Percentiles rank a stretch among this genome's conserved stretches.
Conservation (phyloP, 2,329 filamentous ascomycete species). For the Eutypa lata region DNA sequence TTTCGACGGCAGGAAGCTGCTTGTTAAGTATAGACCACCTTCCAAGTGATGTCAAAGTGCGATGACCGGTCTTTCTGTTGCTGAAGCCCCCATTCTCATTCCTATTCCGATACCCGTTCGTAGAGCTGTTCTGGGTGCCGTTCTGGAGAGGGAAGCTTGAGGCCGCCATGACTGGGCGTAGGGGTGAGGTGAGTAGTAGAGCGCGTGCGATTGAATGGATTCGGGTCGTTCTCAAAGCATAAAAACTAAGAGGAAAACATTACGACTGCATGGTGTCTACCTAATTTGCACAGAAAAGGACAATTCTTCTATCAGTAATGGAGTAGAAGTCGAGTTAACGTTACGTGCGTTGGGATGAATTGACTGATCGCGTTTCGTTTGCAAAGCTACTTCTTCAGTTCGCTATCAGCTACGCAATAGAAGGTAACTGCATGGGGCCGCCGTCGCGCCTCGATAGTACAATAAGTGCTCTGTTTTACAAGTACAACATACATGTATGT, state of each 20-base stretch:
- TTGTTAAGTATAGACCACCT: conserved; percentile 80
- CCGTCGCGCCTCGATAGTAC: too few relatives aligned
- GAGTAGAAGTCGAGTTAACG: too few relatives aligned
- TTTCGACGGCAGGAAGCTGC: conserved; percentile 65
- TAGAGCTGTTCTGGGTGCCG: neutral
- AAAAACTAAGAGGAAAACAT: conserved; percentile 1
- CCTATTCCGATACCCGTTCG: neutral
- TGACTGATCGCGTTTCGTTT: too few relatives aligned
- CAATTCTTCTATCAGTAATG: too few relatives aligned
- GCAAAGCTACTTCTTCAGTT: too few relatives aligned
- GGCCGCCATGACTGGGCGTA: conserved; percentile 21
- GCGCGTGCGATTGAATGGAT: conserved; percentile 1
- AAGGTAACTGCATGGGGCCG: too few relatives aligned
- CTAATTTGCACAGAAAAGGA: too few relatives aligned
- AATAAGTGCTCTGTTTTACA: too few relatives aligned
- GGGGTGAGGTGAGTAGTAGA: neutral
- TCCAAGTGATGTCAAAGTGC: conserved; percentile 71
- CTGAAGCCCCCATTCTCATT: conserved; percentile 14
- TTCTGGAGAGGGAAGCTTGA: conserved; percentile 5
- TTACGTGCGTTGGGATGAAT: too few relatives aligned
- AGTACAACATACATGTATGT: too few relatives aligned
- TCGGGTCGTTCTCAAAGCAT: conserved; percentile 5
- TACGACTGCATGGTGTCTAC: neutral
- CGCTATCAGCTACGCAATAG: too few relatives aligned
- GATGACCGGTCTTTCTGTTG: conserved; percentile 9